These are phyloP conservation scores for Phytophthora sp. DNA, from an alignment of 352 stramenopile species.

Conservation along the genomic window DNA sequence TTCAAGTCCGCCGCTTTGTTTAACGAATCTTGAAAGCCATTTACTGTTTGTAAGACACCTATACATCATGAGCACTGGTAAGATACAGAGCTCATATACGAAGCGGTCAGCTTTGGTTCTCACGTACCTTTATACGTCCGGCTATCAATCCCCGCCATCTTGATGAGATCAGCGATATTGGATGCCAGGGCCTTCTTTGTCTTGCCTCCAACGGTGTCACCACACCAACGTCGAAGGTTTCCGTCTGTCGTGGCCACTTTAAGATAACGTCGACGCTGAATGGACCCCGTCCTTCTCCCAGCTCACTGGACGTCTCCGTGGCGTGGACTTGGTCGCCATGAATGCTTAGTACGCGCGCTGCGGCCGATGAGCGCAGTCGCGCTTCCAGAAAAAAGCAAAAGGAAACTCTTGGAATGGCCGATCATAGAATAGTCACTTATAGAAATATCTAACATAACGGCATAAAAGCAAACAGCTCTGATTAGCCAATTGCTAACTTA, in stretches of 20 bases:
- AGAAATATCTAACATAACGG: too few species aligned
- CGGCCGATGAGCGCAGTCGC: too few species aligned
- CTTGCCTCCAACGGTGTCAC: constrained; percentile 8
- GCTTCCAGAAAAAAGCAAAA: too few species aligned
- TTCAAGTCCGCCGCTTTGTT: constrained; percentile 12
- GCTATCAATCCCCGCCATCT: constrained; percentile 1
- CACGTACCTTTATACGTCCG: constrained; percentile 8
- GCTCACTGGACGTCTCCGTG: constrained; percentile 8
- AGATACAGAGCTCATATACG: too few species aligned
- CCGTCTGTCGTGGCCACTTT: constrained; percentile 9
- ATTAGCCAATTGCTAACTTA: too few species aligned
- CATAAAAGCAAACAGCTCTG: too few species aligned
- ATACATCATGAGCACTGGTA: not conserved
- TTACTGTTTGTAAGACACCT: constrained; percentile 12
- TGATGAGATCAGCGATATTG: constrained; percentile 15
- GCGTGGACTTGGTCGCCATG: not conserved
- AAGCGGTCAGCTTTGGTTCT: not conserved
- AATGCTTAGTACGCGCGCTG: too few species aligned
- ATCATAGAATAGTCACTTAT: too few species aligned
- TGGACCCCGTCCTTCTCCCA: constrained; percentile 13
- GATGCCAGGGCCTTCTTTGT: constrained; percentile 11
- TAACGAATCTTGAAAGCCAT: constrained; percentile 8
- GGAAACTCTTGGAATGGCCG: too few species aligned
- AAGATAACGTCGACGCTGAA: constrained; percentile 9
- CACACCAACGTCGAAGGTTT: constrained; percentile 15